phyloP scores from a whole-genome alignment of 345 rosid genomes.

The Microcos paniculata region DNA sequence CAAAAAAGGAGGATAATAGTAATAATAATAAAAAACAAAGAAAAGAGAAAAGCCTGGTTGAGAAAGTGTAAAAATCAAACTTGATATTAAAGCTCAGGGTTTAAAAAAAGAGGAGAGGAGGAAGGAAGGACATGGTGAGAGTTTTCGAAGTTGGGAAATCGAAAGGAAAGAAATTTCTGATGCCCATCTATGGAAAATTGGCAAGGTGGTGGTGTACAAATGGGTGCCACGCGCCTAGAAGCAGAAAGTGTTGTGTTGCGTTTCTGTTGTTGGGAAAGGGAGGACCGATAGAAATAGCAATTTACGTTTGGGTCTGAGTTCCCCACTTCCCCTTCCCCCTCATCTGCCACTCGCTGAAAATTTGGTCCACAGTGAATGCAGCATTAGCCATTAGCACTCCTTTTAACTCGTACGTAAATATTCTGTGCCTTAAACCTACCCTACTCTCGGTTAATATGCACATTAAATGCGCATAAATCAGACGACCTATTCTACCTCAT shows the following conservation, averaged over 20 bases:
- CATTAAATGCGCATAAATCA: too few species aligned
- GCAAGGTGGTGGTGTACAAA: not conserved
- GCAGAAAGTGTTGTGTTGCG: not conserved
- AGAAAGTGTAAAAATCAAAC: not conserved
- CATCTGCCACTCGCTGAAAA: too few species aligned
- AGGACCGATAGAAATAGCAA: not conserved
- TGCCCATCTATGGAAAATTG: not conserved
- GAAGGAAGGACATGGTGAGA: not conserved
- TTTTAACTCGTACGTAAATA: too few species aligned
- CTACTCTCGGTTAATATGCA: too few species aligned
- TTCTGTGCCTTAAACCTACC: too few species aligned
- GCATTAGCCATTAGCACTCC: too few species aligned
- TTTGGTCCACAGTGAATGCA: too few species aligned
- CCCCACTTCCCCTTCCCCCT: too few species aligned
- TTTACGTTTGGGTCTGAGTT: too few species aligned
- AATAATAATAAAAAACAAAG: too few species aligned
- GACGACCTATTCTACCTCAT: too few species aligned
- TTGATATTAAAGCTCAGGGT: not conserved
- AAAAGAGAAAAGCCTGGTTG: not conserved
- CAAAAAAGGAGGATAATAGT: too few species aligned
- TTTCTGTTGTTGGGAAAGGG: not conserved
- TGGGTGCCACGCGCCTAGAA: not conserved
- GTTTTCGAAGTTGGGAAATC: not conserved
- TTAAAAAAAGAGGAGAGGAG: not conserved
- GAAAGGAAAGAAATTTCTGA: not conserved